Percentiles rank a stretch among this genome's conserved stretches.
phyloP scores from a whole-genome alignment of 2,329 filamentous ascomycete genomes.

The Juglanconis sp. region DNA sequence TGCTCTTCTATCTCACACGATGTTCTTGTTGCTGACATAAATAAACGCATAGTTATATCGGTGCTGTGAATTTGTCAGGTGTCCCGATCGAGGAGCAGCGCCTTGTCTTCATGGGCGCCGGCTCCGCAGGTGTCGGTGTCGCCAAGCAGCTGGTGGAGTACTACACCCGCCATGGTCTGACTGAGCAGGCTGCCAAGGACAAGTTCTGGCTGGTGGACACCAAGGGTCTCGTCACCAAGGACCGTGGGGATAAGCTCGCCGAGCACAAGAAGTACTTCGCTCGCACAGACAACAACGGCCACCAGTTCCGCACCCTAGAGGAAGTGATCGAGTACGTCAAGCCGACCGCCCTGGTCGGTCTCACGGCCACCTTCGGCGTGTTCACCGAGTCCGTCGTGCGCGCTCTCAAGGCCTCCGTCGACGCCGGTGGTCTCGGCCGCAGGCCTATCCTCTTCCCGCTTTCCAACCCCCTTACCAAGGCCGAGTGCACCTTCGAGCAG shows the following conservation, averaged over 20 bases:
- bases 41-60: conserved; percentile 49
- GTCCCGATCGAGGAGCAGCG: conserved; percentile 86
- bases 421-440: conserved; percentile 64
- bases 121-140: conserved; percentile 93
- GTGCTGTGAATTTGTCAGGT: conserved; percentile 77
- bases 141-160: conserved; percentile 97
- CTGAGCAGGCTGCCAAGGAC: conserved; percentile 78
- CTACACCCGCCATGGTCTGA: conserved; percentile 88
- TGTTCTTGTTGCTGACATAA: too few relatives aligned
- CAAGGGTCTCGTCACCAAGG: conserved; percentile 87
- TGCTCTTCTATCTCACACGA: too few relatives aligned
- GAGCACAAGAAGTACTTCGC: conserved; percentile 81
- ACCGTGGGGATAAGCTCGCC: conserved; percentile 89
- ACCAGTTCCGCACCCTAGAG: conserved; percentile 75
- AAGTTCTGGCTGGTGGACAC: conserved; percentile 99
- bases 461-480: conserved; percentile 93
- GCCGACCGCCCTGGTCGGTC: conserved; percentile 89
- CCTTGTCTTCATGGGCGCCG: conserved; percentile 93
- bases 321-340: conserved; percentile 93
- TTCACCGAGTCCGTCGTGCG: conserved; percentile 86
- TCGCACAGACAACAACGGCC: conserved; percentile 60
- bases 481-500: conserved; percentile 95
- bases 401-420: conserved; percentile 62
- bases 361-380: conserved; percentile 90
- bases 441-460: conserved; percentile 92